phyloP scores from a whole-genome alignment of 31 red algal genomes.

The Porphyra umbilicalis region DNA sequence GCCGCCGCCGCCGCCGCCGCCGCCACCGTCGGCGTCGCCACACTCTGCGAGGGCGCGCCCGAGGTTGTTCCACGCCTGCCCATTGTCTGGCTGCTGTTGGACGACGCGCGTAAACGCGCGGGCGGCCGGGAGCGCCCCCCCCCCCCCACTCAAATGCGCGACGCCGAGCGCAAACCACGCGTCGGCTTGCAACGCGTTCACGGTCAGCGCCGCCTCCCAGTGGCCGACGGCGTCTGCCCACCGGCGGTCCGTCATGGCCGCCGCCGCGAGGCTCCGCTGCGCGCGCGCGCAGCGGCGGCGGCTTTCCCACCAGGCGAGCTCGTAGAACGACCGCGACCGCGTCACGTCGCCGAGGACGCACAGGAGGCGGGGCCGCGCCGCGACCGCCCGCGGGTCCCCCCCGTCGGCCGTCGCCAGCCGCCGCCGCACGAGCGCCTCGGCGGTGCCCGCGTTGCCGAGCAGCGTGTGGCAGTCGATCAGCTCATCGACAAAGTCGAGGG shows the following conservation, averaged over 20 bases:
- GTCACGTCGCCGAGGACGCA: constrained; percentile 89
- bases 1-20: too few species aligned
- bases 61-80: constrained; percentile 94
- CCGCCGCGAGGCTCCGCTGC: constrained; percentile 54
- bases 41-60: constrained; percentile 41
- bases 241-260: constrained; percentile 34
- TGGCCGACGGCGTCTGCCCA: constrained; percentile 42
- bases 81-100: constrained; percentile 75
- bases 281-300: constrained; percentile 68
- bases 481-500: constrained; percentile 85
- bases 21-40: constrained; percentile 15
- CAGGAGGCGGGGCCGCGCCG: constrained; percentile 69
- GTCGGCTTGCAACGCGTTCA: constrained; percentile 83
- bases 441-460: constrained; percentile 73
- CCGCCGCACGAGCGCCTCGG: constrained; percentile 51
- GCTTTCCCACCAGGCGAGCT: constrained; percentile 71
- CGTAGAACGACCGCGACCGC: constrained; percentile 33
- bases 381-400: constrained; percentile 24
- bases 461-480: constrained; percentile 91
- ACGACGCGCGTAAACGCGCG: constrained; percentile 77
- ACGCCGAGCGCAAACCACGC: constrained; percentile 76
- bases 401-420: constrained; percentile 41
- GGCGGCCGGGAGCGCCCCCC: constrained; percentile 34
- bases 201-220: constrained; percentile 41
- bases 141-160: constrained; percentile 42